Conservation (phyloP, 192 early-diverging fungal species). For the Pilobolus umbonatus region DNA sequence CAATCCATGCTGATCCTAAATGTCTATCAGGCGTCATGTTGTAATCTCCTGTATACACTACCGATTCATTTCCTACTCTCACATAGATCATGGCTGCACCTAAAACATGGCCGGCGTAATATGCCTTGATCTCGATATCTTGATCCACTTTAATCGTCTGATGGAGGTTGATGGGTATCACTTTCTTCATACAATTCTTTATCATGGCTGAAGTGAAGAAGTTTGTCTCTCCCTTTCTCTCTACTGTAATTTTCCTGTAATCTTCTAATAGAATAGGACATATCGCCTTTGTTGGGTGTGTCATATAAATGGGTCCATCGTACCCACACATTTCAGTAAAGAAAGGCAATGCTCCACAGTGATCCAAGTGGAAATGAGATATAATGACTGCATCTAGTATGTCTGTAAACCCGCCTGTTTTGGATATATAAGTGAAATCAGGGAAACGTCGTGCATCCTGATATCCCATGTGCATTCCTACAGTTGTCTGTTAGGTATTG, state of each 20-base stretch:
- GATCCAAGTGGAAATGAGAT: constrained; percentile 97
- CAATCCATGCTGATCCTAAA: constrained; percentile 95
- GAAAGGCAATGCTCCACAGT: constrained; percentile 94
- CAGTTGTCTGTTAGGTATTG: not conserved
- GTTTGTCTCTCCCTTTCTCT: constrained; percentile 82
- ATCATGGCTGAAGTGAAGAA: constrained; percentile 88
- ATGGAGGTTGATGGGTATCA: constrained; percentile 81
- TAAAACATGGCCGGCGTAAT: constrained; percentile 97
- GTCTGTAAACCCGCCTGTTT: constrained; percentile 71
- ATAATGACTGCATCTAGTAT: constrained; percentile 91
- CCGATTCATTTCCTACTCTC: constrained; percentile 65
- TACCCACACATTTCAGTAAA: constrained; percentile 96
- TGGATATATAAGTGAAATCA: constrained; percentile 91
- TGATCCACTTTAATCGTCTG: constrained; percentile 82
- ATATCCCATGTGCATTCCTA: constrained; percentile 91
- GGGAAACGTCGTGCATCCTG: constrained; percentile 90
- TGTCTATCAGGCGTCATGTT: constrained; percentile 91
- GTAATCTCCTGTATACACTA: constrained; percentile 86
- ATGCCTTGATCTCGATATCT: constrained; percentile 77
- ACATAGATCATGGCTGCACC: constrained; percentile 97
- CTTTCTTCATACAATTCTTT: constrained; percentile 93
- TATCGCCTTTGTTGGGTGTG: constrained; percentile 94
- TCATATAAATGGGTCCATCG: constrained; percentile 97
- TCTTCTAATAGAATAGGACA: constrained; percentile 90
- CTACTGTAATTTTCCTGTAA: constrained; percentile 89